phyloP scores from a whole-genome alignment of 164 flowering plant species.

The Umbellularia californica region DNA sequence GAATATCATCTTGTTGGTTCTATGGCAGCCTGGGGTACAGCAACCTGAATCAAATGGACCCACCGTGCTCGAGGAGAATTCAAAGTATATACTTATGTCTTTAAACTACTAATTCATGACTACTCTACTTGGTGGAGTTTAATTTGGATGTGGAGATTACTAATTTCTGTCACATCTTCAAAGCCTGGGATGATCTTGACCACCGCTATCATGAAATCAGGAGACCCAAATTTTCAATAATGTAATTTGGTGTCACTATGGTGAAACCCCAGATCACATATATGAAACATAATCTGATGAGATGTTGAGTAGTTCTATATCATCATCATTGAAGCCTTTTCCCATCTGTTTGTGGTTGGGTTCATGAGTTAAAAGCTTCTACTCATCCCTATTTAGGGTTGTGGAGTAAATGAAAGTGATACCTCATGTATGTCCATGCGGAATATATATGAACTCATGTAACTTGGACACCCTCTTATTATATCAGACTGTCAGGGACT shows the following conservation, averaged over 20 bases:
- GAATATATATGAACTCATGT: no score
- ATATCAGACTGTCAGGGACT: no score
- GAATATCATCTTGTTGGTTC: conserved; percentile 13
- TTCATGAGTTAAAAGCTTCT: not conserved
- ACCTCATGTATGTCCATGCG: no score
- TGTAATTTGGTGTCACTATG: not conserved
- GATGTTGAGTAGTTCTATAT: not conserved
- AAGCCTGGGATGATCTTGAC: not conserved
- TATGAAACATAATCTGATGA: not conserved
- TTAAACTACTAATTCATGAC: not conserved
- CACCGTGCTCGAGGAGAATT: conserved; percentile 47
- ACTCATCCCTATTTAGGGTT: not conserved
- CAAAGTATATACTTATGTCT: conserved; percentile 48
- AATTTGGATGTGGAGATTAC: not conserved
- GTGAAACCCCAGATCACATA: not conserved
- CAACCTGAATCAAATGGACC: conserved; percentile 54
- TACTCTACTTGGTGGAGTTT: not conserved
- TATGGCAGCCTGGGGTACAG: conserved; percentile 60
- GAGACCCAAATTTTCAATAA: not conserved
- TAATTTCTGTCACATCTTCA: not conserved
- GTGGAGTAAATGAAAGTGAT: no score
- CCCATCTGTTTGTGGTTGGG: not conserved
- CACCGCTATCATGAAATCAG: not conserved
- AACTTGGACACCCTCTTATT: no score
- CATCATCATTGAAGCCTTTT: not conserved